Evolutionary conservation across 192 early-diverging fungal species (phyloP), one percentile per base, ranked within the genome.

Genomic region (Coemansia sp.): DNA sequence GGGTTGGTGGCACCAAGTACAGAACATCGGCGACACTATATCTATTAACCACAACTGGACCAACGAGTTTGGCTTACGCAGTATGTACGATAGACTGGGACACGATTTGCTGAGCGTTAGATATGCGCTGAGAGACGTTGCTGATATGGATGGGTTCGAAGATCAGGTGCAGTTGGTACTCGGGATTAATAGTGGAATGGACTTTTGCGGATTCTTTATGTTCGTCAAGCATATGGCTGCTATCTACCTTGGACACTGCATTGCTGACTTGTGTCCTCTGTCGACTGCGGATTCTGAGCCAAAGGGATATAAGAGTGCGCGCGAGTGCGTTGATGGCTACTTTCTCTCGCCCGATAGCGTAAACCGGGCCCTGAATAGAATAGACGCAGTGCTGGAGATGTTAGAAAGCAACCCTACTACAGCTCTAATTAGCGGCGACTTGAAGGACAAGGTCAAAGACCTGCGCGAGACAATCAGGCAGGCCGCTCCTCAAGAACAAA

Each of bases 21-120:
- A 80, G 50, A 92, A 92, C 39, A 76, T 89, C 49, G 89, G 88
- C 40, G 84, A 87, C 38, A 89, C 89, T 0, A 89, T 92, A 39
- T 91, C 89, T 6, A 92, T 92, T 69, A 92, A 92, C 66, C 89
- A 89, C 74, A 92, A 92, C 63, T 92, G 91, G 91, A 69, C 77
- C 11, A 91, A 92, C 64, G 87, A 88, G 47, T 86, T 80, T 42
- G 89, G 89, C 59, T 49, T 92, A 19, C 70, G 65, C 6, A 59
- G 67, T 4, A 69, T 88, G 43, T 80, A 83, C 26, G 67, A 67
- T 4, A 85, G 84, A 1, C 74, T 92, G 14, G n/a, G 44, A 3
- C 42, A 33, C 1, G 88, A 89, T 62, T 66, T 89, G 42, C 63
- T 47, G 7, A 78, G 81, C 6, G 88, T 90, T 1, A 64, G 70